phyloP scores from a whole-genome alignment of 129 eudicot genomes.

The Lactuca saligna region DNA sequence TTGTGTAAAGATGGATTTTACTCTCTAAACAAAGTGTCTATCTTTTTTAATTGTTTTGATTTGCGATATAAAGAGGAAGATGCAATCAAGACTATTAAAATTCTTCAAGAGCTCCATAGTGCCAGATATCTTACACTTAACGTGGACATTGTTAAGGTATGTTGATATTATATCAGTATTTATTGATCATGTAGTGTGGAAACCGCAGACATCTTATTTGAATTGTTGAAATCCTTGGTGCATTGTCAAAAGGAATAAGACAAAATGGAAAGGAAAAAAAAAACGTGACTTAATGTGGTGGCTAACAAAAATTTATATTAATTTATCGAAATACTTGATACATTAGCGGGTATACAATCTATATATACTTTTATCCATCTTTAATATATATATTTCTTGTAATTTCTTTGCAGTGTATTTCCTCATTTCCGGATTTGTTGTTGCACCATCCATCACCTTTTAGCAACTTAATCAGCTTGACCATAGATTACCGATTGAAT shows the following conservation, averaged over 20 bases:
- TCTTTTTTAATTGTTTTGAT: not conserved
- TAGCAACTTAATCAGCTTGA: not conserved
- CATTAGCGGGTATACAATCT: not conserved
- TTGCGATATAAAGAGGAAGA: not conserved
- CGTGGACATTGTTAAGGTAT: slow-evolving; percentile 23
- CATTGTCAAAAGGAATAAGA: no score
- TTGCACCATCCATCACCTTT: not conserved
- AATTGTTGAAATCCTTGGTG: no score
- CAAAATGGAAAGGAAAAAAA: no score
- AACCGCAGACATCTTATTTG: no score
- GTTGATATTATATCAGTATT: not conserved
- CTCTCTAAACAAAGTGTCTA: slow-evolving; percentile 12
- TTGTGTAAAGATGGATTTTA: not conserved
- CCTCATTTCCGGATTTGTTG: not conserved
- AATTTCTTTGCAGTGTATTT: slow-evolving; percentile 5
- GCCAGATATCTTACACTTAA: slow-evolving; percentile 16
- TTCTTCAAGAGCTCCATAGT: slow-evolving; percentile 23
- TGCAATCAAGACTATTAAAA: slow-evolving; percentile 7
- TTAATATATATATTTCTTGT: not conserved
- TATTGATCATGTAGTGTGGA: no score
- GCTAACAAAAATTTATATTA: no score
- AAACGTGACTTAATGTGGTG: no score
- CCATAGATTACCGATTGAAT: not conserved
- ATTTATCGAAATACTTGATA: no score
- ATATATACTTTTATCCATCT: not conserved